phyloP scores from a whole-genome alignment of 306 rosid species.

The Gastrolobium villosum region DNA sequence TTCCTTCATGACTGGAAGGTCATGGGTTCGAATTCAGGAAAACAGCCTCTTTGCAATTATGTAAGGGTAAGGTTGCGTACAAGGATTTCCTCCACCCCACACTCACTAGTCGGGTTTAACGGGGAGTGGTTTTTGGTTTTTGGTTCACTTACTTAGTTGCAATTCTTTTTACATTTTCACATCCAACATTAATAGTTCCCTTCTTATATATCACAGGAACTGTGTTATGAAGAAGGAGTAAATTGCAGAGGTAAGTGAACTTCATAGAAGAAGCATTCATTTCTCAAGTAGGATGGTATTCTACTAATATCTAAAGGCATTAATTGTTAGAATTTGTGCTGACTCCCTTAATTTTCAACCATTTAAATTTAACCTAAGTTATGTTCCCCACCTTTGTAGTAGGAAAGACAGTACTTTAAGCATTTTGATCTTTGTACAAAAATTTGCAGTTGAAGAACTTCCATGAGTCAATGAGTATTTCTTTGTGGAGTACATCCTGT shows the following conservation, averaged over 20 bases:
- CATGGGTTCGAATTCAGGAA: too few species aligned
- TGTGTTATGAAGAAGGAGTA: slow-evolving; percentile 60
- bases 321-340: slow-evolving; percentile 40
- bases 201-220: slow-evolving; percentile 54
- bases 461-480: slow-evolving; percentile 45
- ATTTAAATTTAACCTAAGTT: slow-evolving; percentile 41
- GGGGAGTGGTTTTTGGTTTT: too few species aligned
- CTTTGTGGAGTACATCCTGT: slow-evolving; percentile 30
- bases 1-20: too few species aligned
- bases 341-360: slow-evolving; percentile 41
- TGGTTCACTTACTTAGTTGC: neutral
- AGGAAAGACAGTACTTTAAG: slow-evolving; percentile 41
- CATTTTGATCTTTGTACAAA: slow-evolving; percentile 62
- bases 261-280: slow-evolving; percentile 26
- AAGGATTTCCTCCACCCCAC: too few species aligned
- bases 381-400: slow-evolving; percentile 34
- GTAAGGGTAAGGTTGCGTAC: too few species aligned
- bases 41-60: too few species aligned
- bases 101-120: too few species aligned
- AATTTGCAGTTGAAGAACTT: slow-evolving; percentile 54
- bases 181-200: neutral
- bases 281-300: slow-evolving; percentile 38
- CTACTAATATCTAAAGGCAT: slow-evolving; percentile 44
- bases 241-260: slow-evolving; percentile 54
- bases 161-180: slow-evolving; percentile 1